Conservation (phyloP, 768 basidiomycete genomes). For the Pisolithus marmoratus region DNA sequence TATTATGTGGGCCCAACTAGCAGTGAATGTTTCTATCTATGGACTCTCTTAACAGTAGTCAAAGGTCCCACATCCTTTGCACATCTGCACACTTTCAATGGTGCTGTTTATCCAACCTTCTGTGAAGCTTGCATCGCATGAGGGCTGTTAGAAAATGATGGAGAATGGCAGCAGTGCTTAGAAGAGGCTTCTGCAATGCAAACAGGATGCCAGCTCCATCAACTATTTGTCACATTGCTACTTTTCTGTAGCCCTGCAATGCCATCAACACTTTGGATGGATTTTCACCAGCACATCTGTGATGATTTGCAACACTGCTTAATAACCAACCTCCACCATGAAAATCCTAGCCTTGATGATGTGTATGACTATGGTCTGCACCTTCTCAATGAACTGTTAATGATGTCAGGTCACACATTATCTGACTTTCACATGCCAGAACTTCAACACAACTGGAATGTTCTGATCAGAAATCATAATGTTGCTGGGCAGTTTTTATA, state of each 20-base stretch:
- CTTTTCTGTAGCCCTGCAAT: conserved; percentile 25
- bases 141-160: conserved; percentile 43
- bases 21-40: no score
- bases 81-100: conserved; percentile 23
- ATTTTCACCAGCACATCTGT: conserved; percentile 31
- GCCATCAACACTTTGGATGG: conserved; percentile 36
- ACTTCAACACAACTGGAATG: no score
- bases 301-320: conserved; percentile 33
- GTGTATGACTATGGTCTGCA: conserved; percentile 38
- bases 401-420: no score
- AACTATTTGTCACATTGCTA: conserved; percentile 38
- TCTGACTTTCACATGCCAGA: no score
- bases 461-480: no score
- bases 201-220: conserved; percentile 31
- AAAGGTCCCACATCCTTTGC: conserved; percentile 23
- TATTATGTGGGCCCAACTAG: no score
- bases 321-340: not conserved
- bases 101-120: conserved; percentile 24
- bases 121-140: conserved; percentile 34
- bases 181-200: conserved; percentile 33
- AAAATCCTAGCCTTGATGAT: conserved; percentile 23
- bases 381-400: no score
- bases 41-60: no score
- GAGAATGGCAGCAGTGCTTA: conserved; percentile 42
- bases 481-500: no score